These are phyloP conservation scores for Hanseniaspora lachancei DNA, from an alignment of 805 yeast genomes.

Conservation along the genomic window DNA sequence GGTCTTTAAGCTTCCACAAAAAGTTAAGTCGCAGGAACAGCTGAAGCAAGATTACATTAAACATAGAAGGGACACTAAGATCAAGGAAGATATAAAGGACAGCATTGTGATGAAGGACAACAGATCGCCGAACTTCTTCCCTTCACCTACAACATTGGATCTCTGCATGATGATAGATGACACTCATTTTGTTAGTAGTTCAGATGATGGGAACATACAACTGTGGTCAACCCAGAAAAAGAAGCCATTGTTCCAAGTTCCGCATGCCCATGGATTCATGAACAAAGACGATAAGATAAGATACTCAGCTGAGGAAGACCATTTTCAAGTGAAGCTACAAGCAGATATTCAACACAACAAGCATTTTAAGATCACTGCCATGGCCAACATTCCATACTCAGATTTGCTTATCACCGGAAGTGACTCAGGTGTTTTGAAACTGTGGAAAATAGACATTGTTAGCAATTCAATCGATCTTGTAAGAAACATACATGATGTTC, in stretches of 20 bases:
- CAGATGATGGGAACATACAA: constrained; percentile 84
- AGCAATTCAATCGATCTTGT: constrained; percentile 46
- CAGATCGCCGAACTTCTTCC: constrained; percentile 18
- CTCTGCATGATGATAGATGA: constrained; percentile 86
- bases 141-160: constrained; percentile 55
- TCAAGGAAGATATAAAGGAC: constrained; percentile 16
- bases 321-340: constrained; percentile 31
- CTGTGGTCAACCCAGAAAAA: constrained; percentile 86
- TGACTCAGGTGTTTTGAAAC: constrained; percentile 60
- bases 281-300: constrained; percentile 36
- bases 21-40: constrained; percentile 41
- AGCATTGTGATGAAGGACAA: neutral
- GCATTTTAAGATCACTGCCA: constrained; percentile 77
- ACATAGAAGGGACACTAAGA: constrained; percentile 21
- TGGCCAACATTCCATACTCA: constrained; percentile 71
- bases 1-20: constrained; percentile 59
- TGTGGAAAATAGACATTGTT: constrained; percentile 65
- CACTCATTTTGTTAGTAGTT: constrained; percentile 83
- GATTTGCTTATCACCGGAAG: constrained; percentile 82
- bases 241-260: constrained; percentile 60
- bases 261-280: constrained; percentile 62
- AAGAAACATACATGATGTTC: constrained; percentile 45
- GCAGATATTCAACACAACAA: constrained; percentile 46
- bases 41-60: constrained; percentile 28
- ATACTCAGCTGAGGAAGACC: constrained; percentile 36